Conservation (phyloP, 306 rosid genomes). For the Lupinus albus region DNA sequence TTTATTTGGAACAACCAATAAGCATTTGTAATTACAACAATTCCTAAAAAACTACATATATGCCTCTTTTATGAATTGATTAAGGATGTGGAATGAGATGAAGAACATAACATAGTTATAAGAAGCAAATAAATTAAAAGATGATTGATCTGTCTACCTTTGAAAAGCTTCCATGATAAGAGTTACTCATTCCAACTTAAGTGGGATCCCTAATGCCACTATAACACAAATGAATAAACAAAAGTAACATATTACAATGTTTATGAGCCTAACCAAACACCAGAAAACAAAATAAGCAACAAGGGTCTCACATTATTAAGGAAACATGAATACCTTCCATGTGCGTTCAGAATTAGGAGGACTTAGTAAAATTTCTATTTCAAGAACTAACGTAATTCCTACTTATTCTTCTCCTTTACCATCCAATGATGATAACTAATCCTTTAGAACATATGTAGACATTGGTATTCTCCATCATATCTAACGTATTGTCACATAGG, state of each 20-base stretch:
- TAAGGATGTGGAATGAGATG: too few relatives aligned
- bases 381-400: slow-evolving; percentile 46
- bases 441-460: too few relatives aligned
- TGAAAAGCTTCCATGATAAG: slow-evolving; percentile 58
- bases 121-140: too few relatives aligned
- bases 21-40: too few relatives aligned
- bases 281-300: background rate
- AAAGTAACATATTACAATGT: background rate
- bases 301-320: background rate
- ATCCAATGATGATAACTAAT: too few relatives aligned
- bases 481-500: too few relatives aligned
- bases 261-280: slow-evolving; percentile 12
- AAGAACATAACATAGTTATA: too few relatives aligned
- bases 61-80: too few relatives aligned
- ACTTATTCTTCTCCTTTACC: too few relatives aligned
- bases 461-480: too few relatives aligned
- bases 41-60: too few relatives aligned
- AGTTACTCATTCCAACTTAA: slow-evolving; percentile 41
- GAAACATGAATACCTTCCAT: slow-evolving; percentile 55
- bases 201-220: slow-evolving; percentile 56
- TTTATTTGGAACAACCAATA: too few relatives aligned
- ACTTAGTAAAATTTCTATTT: slow-evolving; percentile 57
- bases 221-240: slow-evolving; percentile 11
- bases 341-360: slow-evolving; percentile 37
- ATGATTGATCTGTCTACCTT: slow-evolving; percentile 44